Evolutionary conservation across 169 alveolate species (phyloP), one percentile per base, ranked within the genome.

Genomic region (Amoebophrya sp.): DNA sequence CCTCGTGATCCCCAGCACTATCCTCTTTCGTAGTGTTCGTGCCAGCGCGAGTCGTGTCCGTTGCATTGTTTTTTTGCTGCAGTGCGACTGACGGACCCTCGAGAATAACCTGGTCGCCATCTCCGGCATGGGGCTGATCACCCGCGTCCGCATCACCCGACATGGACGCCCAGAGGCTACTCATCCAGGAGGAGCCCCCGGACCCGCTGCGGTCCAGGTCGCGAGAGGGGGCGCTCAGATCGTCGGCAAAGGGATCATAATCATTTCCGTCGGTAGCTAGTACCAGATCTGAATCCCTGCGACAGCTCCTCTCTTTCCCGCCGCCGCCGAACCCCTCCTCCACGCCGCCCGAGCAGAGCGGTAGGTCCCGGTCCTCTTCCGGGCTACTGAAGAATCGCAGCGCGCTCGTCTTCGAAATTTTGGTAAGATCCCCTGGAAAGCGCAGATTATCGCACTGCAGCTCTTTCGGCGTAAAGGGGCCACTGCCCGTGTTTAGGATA

Each of bases 401-500:
- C 47, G n/a, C 40, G 53, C 53, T 35, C 14, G 90, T 88, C 90
- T 25, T 33, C 90, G 47, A 88, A 32, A 35, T 3, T 40, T 39
- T 7, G 40, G 53, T 3, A 88, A 33, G 47, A 39, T 88, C 47
- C 47, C 40, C 40, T 29, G 90, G 53, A 12, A 1, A 25, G 25
- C 53, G 10, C 53, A n/a, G 47, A 39, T 10, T 39, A 33, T 88
- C 47, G 32, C 90, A 88, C 53, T 32, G 32, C 54, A 33, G 90
- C n/a, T 33, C 7, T 10, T 35, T 88, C 54, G 90, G 90, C n/a
- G 90, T 39, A 18, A 88, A 40, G 32, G 90, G 90, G 3, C 90
- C 90, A 88, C 90, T 88, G 47, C 90, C 90, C 32, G 90, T 40
- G 40, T 88, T 88, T n/a, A 88, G 47, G 10, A 88, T 88, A 40